Base-by-base conservation (phyloP, 495 filamentous ascomycete species). In the Aeminium ludgeri region DNA sequence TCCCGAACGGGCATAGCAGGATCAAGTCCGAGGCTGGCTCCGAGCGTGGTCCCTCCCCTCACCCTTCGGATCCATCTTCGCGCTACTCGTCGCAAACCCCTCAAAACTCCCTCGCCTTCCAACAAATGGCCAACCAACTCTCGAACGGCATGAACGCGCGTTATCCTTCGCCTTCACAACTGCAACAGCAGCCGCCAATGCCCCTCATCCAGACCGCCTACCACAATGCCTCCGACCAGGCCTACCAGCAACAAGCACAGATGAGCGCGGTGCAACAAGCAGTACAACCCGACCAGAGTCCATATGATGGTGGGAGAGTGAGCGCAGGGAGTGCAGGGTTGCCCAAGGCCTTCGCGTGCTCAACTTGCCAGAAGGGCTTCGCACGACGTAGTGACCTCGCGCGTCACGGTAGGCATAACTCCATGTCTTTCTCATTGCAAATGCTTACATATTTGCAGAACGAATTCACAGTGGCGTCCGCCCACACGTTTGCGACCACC, bases 311-410 rank as follows among this genome's bases (percentile, higher is more conserved):
- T 38, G 43, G 45, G 32, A 53, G 49, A 49, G 46, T 67, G 11
- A 62, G 62, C 12, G 40, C 41, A 20, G 41, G 46, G 13, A 37
- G 49, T n/a, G 63, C 62, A 37, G 64, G 69, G 35, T 69, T 71
- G 38, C 67, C 73, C 3, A 94, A 94, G 59, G 78, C 82, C 1
- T 97, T 89, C 52, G 76, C 85, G n/a, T 97, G 89, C 59, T 78
- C 73, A 20, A 83, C 76, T 10, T 97, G 89, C 58, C 73, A 69
- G 20, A 97, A 97, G 57, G 82, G 80, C 13, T 97, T 97, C 56
- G 89, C 89, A 38, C 71, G 89, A 45, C 70, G 89, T 40, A 96
- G 91, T 60, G 89, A 97, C 61, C 73, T 97, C 8, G 84, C 89
- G 35, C 72, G 89, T 33, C 89, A 97, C 62, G 89, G 89, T 95